Evolutionary conservation across 2,329 filamentous ascomycete genomes (phyloP).

Genomic region (Xylogone sp.): DNA sequence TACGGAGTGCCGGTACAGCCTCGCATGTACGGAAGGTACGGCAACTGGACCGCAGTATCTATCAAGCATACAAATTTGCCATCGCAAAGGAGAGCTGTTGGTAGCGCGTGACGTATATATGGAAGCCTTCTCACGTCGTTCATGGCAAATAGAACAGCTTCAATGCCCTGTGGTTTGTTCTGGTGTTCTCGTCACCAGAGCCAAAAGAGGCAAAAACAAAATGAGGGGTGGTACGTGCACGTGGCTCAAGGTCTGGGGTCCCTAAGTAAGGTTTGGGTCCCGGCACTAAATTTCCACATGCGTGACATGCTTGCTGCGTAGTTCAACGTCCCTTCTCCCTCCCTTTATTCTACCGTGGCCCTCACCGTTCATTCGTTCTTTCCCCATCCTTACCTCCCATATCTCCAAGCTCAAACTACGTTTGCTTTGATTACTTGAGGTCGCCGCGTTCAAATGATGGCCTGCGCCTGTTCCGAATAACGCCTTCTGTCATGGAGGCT

Average conservation of each 20-base stretch:
- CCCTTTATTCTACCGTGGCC: background rate
- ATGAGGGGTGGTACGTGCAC: background rate
- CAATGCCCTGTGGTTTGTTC: too few relatives aligned
- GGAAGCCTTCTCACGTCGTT: background rate
- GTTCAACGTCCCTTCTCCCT: background rate
- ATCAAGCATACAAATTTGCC: too few relatives aligned
- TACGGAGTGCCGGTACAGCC: too few relatives aligned
- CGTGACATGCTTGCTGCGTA: background rate
- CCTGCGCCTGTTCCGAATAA: background rate
- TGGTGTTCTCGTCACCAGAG: background rate
- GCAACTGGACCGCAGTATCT: too few relatives aligned
- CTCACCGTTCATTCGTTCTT: background rate
- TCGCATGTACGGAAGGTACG: too few relatives aligned
- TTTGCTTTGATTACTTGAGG: background rate
- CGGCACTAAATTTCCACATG: background rate
- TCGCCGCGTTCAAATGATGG: background rate
- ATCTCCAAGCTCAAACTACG: background rate
- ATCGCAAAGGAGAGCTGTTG: too few relatives aligned
- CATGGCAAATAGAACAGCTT: background rate
- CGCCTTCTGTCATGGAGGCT: slow-evolving; percentile 65
- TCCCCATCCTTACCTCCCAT: too few relatives aligned
- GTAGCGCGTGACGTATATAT: background rate
- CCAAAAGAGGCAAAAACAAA: background rate
- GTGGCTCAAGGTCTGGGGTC: background rate
- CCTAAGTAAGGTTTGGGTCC: background rate